These are phyloP conservation scores for Penicillium frequentans DNA, from an alignment of 2,329 filamentous ascomycete genomes.

Conservation along the genomic window DNA sequence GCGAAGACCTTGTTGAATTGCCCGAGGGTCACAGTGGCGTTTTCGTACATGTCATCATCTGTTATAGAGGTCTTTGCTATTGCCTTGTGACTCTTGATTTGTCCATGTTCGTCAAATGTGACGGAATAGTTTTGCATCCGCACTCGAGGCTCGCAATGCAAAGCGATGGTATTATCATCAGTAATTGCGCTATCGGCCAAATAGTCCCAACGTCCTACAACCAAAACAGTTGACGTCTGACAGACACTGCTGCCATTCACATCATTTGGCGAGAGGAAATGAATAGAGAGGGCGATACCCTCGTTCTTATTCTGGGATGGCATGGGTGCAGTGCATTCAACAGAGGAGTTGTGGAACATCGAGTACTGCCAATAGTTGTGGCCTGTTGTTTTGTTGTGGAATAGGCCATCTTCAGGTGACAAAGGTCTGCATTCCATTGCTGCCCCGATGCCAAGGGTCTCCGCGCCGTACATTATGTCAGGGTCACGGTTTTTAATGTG, in stretches of 20 bases:
- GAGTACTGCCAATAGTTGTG: conserved; percentile 27
- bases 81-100: conserved; percentile 20
- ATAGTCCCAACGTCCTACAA: conserved; percentile 36
- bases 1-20: conserved; percentile 40
- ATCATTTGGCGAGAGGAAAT: conserved; percentile 31
- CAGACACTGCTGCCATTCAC: conserved; percentile 25
- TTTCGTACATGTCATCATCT: conserved; percentile 30
- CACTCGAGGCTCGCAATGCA: conserved; percentile 33
- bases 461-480: conserved; percentile 27
- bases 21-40: conserved; percentile 34
- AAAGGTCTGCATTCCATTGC: conserved; percentile 26
- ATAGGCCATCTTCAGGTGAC: conserved; percentile 16
- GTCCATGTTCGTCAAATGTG: conserved; percentile 30
- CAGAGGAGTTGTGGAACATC: conserved; percentile 22
- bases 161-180: conserved; percentile 29
- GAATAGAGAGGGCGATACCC: conserved; percentile 32
- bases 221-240: conserved; percentile 32
- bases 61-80: conserved; percentile 21
- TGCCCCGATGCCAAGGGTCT: conserved; percentile 30
- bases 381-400: conserved; percentile 10
- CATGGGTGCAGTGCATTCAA: conserved; percentile 30
- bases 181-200: conserved; percentile 23
- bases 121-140: conserved; percentile 26
- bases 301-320: conserved; percentile 20
- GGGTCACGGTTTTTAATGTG: conserved; percentile 20